These are phyloP conservation scores for Diaporthe sp. DNA, from an alignment of 2,329 filamentous ascomycete species.

Conservation along the genomic window DNA sequence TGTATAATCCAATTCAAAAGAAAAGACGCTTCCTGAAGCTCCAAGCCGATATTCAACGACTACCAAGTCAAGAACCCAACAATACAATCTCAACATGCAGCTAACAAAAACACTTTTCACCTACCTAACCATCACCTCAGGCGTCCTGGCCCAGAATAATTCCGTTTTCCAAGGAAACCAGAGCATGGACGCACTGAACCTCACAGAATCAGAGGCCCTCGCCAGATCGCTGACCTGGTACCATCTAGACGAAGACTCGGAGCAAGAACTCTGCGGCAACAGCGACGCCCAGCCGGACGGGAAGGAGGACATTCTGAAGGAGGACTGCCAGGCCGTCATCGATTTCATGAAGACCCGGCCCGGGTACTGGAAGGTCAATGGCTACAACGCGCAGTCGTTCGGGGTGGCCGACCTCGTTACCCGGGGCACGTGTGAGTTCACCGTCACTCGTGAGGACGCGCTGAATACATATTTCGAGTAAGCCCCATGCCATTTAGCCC, in stretches of 20 bases:
- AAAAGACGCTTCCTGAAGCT: neutral
- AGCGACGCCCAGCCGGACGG: neutral
- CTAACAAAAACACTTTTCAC: slow-evolving; percentile 1
- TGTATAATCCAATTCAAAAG: neutral
- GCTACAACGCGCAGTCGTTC: neutral
- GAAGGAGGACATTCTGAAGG: neutral
- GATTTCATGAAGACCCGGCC: neutral
- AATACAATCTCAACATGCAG: neutral
- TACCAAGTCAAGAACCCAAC: neutral
- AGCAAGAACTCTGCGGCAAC: slow-evolving; percentile 11
- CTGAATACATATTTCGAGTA: slow-evolving; percentile 12
- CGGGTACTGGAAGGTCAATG: slow-evolving; percentile 5
- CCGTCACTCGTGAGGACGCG: neutral
- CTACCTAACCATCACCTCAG: neutral
- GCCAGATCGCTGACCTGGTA: slow-evolving; percentile 6
- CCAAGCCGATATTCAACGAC: neutral
- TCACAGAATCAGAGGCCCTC: neutral
- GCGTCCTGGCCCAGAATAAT: neutral
- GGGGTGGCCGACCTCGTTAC: neutral
- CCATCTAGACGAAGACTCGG: slow-evolving; percentile 2
- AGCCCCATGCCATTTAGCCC: neutral
- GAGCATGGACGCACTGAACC: neutral
- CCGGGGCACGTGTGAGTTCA: neutral
- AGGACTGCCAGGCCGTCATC: neutral
- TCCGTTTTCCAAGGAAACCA: neutral